Conservation (phyloP, 306 rosid species). For the Trifolium repens region DNA sequence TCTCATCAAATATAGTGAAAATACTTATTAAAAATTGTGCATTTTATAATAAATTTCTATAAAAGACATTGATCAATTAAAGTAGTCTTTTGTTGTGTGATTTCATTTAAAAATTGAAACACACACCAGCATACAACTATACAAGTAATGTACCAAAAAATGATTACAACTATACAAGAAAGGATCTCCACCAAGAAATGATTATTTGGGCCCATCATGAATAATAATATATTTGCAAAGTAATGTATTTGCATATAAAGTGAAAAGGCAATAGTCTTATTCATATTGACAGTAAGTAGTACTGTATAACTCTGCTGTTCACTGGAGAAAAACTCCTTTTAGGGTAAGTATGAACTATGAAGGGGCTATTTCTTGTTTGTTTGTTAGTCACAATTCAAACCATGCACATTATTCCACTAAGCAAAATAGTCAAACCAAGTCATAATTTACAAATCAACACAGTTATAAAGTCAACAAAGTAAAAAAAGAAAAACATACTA, state of each 20-base stretch:
- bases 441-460: constrained; percentile 42
- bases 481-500: constrained; percentile 36
- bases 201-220: neutral
- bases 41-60: too few species aligned
- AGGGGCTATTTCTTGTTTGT: neutral
- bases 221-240: neutral
- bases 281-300: neutral
- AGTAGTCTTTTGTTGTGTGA: neutral
- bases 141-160: too few species aligned
- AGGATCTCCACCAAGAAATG: neutral
- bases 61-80: too few species aligned
- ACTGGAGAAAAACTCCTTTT: neutral
- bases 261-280: neutral
- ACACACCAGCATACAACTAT: neutral
- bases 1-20: too few species aligned
- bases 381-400: constrained; percentile 22
- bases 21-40: too few species aligned
- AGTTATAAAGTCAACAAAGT: constrained; percentile 34
- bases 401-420: constrained; percentile 30
- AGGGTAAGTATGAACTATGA: neutral
- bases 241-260: neutral
- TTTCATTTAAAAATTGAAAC: neutral
- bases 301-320: neutral
- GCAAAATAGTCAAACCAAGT: constrained; percentile 40
- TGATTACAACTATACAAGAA: neutral